Evolutionary conservation across 2,329 filamentous ascomycete species (phyloP).

Genomic region (Paramyrothecium roridum): DNA sequence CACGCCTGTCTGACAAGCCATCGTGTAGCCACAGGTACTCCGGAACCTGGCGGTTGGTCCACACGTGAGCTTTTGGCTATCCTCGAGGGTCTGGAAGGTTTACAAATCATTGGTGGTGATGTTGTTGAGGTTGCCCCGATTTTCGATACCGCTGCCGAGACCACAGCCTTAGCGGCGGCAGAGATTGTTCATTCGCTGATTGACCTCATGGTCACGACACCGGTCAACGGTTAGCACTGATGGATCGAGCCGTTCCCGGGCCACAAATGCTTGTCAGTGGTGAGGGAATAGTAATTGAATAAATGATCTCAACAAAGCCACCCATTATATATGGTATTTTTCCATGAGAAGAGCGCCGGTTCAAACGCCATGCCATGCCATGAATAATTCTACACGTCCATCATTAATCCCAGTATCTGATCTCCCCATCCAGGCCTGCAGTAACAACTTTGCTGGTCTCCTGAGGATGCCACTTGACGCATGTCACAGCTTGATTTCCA

Average conservation of each 20-base stretch:
- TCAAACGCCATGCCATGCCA: slow-evolving; percentile 2
- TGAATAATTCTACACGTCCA: not conserved
- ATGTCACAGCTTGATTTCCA: slow-evolving; percentile 77
- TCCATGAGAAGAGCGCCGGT: too few relatives aligned
- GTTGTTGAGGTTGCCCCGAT: slow-evolving; percentile 82
- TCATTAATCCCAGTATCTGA: slow-evolving; percentile 86
- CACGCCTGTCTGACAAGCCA: not conserved
- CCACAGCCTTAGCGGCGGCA: slow-evolving; percentile 36
- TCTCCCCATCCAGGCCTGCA: slow-evolving; percentile 81
- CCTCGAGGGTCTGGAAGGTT: slow-evolving; percentile 72
- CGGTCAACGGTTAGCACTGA: not conserved
- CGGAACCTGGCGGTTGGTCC: slow-evolving; percentile 89
- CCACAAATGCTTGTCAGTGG: too few relatives aligned
- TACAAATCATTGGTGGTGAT: slow-evolving; percentile 87
- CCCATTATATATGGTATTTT: too few relatives aligned
- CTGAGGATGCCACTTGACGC: slow-evolving; percentile 93
- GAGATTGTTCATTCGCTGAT: not conserved
- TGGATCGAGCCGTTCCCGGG: not conserved
- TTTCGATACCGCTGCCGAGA: slow-evolving; percentile 78
- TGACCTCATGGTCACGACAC: not conserved
- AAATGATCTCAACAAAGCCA: too few relatives aligned
- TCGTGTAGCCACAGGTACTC: slow-evolving; percentile 65
- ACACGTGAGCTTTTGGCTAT: slow-evolving; percentile 84
- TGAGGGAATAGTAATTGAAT: too few relatives aligned
- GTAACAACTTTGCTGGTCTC: slow-evolving; percentile 93